phyloP scores from a whole-genome alignment of 805 yeast species.

The Hanseniaspora jakobsenii region DNA sequence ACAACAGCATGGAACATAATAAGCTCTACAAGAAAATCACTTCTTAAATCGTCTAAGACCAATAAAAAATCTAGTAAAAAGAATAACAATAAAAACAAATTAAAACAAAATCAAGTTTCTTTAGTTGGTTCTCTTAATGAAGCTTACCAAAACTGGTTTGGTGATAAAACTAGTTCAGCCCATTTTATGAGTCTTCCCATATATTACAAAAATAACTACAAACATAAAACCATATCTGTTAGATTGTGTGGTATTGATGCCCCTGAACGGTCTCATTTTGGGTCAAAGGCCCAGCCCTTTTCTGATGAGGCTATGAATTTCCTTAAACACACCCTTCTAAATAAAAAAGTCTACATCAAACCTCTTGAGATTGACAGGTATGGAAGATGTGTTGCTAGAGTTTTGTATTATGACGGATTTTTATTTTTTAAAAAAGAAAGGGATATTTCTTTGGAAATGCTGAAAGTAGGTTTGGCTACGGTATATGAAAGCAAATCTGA shows the following conservation, averaged over 20 bases:
- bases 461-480: conserved; percentile 67
- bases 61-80: background rate
- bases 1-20: conserved; percentile 1
- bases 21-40: no score
- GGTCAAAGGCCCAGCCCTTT: conserved; percentile 80
- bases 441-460: conserved; percentile 82
- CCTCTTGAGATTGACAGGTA: conserved; percentile 83
- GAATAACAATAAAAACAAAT: background rate
- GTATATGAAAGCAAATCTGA: conserved; percentile 66
- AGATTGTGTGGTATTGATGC: conserved; percentile 92
- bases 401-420: conserved; percentile 34
- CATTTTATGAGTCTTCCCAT: conserved; percentile 23
- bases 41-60: background rate
- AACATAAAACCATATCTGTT: conserved; percentile 51
- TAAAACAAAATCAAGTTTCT: background rate
- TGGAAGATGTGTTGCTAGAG: conserved; percentile 74
- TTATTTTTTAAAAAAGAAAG: conserved; percentile 45
- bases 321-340: conserved; percentile 55
- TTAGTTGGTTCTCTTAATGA: conserved; percentile 2
- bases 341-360: conserved; percentile 56
- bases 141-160: conserved; percentile 5
- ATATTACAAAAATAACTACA: conserved; percentile 25
- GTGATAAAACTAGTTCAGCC: conserved; percentile 18
- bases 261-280: conserved; percentile 90
- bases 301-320: conserved; percentile 75